Evolutionary conservation across 1,284 basidiomycete species (phyloP).

Genomic region (Polyporus tsugae): DNA sequence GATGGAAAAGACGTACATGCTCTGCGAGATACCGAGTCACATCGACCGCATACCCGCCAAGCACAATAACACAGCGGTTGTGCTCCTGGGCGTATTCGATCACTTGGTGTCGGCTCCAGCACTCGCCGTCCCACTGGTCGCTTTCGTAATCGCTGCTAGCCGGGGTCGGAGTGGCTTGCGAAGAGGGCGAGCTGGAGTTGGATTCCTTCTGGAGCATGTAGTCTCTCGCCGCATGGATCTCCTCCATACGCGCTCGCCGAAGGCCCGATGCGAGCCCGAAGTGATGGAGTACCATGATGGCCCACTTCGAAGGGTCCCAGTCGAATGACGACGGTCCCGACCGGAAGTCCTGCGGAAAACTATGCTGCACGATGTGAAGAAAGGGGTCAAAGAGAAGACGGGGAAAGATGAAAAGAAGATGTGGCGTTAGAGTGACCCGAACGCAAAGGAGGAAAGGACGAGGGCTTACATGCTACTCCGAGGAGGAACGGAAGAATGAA

Average conservation of each 20-base stretch:
- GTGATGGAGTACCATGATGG: slow-evolving; percentile 65
- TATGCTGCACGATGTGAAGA: slow-evolving; percentile 56
- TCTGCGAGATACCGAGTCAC: slow-evolving; percentile 69
- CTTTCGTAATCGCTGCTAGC: slow-evolving; percentile 29
- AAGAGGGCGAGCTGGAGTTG: background rate
- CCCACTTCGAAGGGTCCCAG: slow-evolving; percentile 88
- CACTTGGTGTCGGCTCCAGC: slow-evolving; percentile 51
- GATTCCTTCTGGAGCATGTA: slow-evolving; percentile 60
- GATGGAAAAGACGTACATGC: slow-evolving; percentile 58
- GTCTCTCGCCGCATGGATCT: slow-evolving; percentile 62
- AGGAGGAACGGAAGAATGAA: slow-evolving; percentile 6
- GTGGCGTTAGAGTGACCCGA: slow-evolving; percentile 10
- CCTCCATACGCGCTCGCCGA: slow-evolving; percentile 63
- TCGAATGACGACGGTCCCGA: slow-evolving; percentile 67
- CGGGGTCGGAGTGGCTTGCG: slow-evolving; percentile 4
- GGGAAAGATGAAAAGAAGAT: background rate
- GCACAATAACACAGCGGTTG: slow-evolving; percentile 58
- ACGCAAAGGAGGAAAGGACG: background rate
- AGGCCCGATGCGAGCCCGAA: slow-evolving; percentile 61
- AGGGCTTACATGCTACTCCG: slow-evolving; percentile 43
- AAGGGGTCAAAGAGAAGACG: background rate
- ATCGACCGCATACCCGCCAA: slow-evolving; percentile 73
- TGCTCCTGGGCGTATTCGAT: slow-evolving; percentile 44
- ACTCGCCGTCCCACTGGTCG: slow-evolving; percentile 47
- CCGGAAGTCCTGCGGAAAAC: slow-evolving; percentile 81